A percentile compares a stretch with the other conserved stretches of the same genome.
These are phyloP conservation scores for Blastobotrys terrestris DNA, from an alignment of 805 yeast genomes.

Conservation along the genomic window DNA sequence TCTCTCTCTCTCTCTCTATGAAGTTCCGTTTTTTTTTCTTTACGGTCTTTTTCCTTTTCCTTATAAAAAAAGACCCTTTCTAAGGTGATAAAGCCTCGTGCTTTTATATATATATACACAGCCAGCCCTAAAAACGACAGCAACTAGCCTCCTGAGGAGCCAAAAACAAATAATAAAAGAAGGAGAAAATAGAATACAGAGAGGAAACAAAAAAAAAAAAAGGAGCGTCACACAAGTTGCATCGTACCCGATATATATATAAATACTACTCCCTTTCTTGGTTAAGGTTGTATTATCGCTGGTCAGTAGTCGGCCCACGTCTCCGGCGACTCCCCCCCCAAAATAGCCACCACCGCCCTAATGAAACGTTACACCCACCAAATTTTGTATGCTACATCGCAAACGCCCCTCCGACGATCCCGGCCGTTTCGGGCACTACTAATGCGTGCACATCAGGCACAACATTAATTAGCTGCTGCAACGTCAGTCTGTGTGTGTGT, in stretches of 20 bases:
- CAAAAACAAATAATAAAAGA: too few species aligned
- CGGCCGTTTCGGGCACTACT: slow-evolving; percentile 2
- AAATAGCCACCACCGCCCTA: neutral
- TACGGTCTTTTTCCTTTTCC: neutral
- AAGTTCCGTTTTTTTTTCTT: neutral
- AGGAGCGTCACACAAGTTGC: neutral
- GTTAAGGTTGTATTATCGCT: neutral
- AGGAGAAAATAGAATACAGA: too few species aligned
- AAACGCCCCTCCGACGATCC: neutral
- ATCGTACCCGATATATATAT: neutral
- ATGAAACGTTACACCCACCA: neutral
- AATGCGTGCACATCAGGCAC: neutral
- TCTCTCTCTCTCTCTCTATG: neutral
- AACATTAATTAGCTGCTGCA: too few species aligned
- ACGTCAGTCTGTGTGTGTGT: too few species aligned
- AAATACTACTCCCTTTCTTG: neutral
- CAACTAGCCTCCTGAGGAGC: too few species aligned
- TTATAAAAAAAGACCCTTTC: too few species aligned
- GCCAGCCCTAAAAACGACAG: neutral
- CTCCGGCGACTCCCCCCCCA: neutral
- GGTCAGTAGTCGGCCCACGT: neutral
- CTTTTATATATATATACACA: neutral
- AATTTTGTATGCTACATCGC: neutral
- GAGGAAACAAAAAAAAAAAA: neutral
- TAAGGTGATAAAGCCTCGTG: too few species aligned